Base-by-base conservation (phyloP, 2,329 filamentous ascomycete genomes). In the Colletotrichum lini region DNA sequence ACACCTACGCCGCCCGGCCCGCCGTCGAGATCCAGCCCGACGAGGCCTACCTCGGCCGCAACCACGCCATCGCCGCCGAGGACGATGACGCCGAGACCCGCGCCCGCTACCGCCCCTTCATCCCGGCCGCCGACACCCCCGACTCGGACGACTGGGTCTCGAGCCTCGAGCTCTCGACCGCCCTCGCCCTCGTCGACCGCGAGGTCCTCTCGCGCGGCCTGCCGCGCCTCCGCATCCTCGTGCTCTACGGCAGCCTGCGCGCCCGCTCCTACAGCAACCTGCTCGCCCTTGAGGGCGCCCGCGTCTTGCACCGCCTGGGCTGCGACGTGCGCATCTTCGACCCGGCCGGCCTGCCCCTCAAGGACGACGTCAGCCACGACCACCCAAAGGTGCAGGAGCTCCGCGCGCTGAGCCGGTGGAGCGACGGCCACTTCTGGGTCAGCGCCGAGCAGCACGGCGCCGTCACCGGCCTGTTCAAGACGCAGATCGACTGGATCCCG, bases 401-500 rank as follows among this genome's bases (percentile, higher is more conserved):
- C 7, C 84, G 90, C 4, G 83, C 86, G 9, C 82, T 93, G 1
- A 90, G 87, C 73, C 81, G 78, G 13, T 93, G 90, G 91, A 91
- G 88, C 65, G 90, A 93, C 75, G 91, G 90, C 0, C 91, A 92
- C 75, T 75, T 92, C 18, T 92, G 90, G 91, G 81, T 90, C 12
- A 89, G 86, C 10, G 90, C 90, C 0, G 91, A 93, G 76, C 90
- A 92, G 79, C 90, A 93, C 73, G 91, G 91, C 0, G 91, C 64
- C 54, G 73, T 70, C 84, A 92, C 90, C 0, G 89, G 86, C 4
- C 87, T 92, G 0, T 92, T 92, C 83, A 92, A 92, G 73, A 91
- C 91, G 73, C 90, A 92, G 73, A 92, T 92, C 58, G 91, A 93
- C 78, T 92, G 91, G 91, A 90, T 92, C 49, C 90, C 90, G 0